Evolutionary conservation across 169 alveolate species (phyloP).

Genomic region (Miamiensis avidus): DNA sequence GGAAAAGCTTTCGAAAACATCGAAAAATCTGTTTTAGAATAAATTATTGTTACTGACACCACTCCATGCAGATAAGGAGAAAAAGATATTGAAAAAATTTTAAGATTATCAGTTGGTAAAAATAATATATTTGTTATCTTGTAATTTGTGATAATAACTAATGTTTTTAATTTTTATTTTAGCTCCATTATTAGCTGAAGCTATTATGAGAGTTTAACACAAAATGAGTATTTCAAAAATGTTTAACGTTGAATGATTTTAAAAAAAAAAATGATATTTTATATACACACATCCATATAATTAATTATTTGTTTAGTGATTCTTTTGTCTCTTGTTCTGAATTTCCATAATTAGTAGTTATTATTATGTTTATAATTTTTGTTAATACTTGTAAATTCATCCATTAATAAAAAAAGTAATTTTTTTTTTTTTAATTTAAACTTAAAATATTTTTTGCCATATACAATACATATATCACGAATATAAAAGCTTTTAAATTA

Average conservation of each 20-base stretch:
- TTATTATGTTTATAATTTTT: too few relatives aligned
- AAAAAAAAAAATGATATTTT: too few relatives aligned
- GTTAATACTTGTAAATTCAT: too few relatives aligned
- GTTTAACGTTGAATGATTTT: background rate
- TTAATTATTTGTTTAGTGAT: too few relatives aligned
- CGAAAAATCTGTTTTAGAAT: slow-evolving; percentile 81
- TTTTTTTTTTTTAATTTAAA: too few relatives aligned
- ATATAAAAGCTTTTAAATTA: too few relatives aligned
- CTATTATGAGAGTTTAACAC: slow-evolving; percentile 87
- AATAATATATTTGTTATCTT: background rate
- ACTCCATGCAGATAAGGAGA: slow-evolving; percentile 72
- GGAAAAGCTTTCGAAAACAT: slow-evolving; percentile 91
- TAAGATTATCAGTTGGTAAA: slow-evolving; percentile 55
- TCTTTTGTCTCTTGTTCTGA: too few relatives aligned
- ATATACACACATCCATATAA: too few relatives aligned
- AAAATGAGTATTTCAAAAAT: slow-evolving; percentile 60
- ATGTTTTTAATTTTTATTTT: slow-evolving; percentile 1
- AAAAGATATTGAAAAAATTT: slow-evolving; percentile 67
- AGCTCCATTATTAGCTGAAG: slow-evolving; percentile 89
- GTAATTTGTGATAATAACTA: slow-evolving; percentile 29
- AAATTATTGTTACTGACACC: slow-evolving; percentile 92
- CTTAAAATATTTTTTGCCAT: too few relatives aligned
- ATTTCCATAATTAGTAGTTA: too few relatives aligned
- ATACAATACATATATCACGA: too few relatives aligned
- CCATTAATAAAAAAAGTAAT: too few relatives aligned